A percentile compares a stretch with the other conserved stretches of the same genome.
Conservation (phyloP, 2,329 filamentous ascomycete genomes). For the Orbilia javanica region DNA sequence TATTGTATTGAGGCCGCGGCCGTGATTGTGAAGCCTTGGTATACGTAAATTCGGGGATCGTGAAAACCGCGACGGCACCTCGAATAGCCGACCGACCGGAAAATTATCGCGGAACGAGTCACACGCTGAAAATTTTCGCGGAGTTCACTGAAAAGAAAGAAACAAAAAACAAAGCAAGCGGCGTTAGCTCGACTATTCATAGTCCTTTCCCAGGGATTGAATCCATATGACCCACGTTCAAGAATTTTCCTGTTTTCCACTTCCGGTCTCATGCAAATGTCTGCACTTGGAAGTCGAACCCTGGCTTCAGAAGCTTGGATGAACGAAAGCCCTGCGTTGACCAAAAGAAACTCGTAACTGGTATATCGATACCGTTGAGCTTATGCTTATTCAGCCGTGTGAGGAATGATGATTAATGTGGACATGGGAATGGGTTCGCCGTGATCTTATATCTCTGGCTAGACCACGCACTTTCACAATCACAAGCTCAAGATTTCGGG, state of each 20-base stretch:
- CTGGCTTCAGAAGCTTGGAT: conserved; percentile 5
- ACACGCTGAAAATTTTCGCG: conserved; percentile 35
- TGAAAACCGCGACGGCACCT: conserved; percentile 25
- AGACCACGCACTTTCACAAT: not conserved
- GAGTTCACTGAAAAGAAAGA: conserved; percentile 27
- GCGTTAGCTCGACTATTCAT: conserved; percentile 17
- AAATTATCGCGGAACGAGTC: conserved; percentile 29
- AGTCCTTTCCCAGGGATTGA: conserved; percentile 7
- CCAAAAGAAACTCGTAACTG: not conserved
- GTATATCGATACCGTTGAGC: not conserved
- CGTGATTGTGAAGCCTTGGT: conserved; percentile 12
- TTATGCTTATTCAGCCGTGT: conserved; percentile 17
- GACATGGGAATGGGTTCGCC: conserved; percentile 4
- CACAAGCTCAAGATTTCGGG: conserved; percentile 7
- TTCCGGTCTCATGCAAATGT: conserved; percentile 11
- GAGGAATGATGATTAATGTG: conserved; percentile 27
- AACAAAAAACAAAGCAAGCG: not conserved
- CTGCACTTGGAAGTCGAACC: conserved; percentile 36
- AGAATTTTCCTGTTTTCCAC: conserved; percentile 15
- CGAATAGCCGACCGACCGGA: conserved; percentile 31
- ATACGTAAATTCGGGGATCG: conserved; percentile 18
- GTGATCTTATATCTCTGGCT: conserved; percentile 15
- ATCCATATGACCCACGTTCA: conserved; percentile 14
- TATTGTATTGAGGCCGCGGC: not conserved
- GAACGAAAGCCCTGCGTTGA: not conserved